phyloP scores from a whole-genome alignment of 345 rosid genomes.

The Bretschneidera sinensis region DNA sequence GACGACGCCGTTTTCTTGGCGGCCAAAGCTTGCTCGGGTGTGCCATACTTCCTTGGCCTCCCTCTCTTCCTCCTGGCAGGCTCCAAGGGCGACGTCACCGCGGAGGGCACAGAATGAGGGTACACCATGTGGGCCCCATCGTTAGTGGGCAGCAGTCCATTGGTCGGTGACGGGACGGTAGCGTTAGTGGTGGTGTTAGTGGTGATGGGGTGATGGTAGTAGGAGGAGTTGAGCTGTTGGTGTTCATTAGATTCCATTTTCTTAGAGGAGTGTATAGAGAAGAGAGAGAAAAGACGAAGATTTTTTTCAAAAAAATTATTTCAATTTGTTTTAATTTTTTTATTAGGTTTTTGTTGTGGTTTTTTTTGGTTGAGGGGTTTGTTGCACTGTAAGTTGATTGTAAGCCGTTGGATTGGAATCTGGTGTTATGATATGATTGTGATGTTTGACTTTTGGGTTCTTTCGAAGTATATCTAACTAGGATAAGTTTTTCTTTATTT shows the following conservation, averaged over 20 bases:
- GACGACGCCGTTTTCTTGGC: constrained; percentile 77
- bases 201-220: constrained; percentile 32
- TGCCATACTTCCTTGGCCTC: constrained; percentile 91
- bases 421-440: constrained; percentile 8
- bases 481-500: no score
- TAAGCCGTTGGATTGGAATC: constrained; percentile 24
- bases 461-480: no score
- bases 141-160: constrained; percentile 51
- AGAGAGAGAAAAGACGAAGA: constrained; percentile 27
- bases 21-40: constrained; percentile 86
- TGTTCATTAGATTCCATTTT: constrained; percentile 68
- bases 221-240: constrained; percentile 47
- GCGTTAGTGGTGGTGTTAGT: constrained; percentile 31
- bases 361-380: not conserved
- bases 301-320: constrained; percentile 24
- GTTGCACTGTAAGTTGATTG: not conserved
- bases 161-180: constrained; percentile 45
- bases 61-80: constrained; percentile 79
- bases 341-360: constrained; percentile 4
- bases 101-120: constrained; percentile 66
- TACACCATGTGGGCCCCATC: constrained; percentile 37
- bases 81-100: constrained; percentile 52
- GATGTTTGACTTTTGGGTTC: constrained; percentile 11
- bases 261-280: constrained; percentile 29
- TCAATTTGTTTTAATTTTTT: no score